phyloP scores from a whole-genome alignment of 1,284 basidiomycete species.

The Apiotrichum gracile region DNA sequence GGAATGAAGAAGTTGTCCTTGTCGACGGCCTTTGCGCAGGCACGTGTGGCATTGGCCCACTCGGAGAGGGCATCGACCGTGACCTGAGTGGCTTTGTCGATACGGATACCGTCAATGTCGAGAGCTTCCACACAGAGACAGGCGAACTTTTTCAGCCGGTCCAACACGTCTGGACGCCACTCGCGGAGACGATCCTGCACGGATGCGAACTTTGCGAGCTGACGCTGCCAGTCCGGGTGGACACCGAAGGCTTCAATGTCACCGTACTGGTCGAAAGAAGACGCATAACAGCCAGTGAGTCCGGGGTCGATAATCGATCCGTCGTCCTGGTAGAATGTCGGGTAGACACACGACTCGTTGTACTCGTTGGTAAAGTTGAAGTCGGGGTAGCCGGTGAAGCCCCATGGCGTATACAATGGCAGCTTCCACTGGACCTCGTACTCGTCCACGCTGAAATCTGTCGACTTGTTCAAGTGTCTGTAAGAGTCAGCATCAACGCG shows the following conservation, averaged over 20 bases:
- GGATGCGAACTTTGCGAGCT: slow-evolving; percentile 85
- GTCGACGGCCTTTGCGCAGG: slow-evolving; percentile 62
- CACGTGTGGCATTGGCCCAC: slow-evolving; percentile 67
- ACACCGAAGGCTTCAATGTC: slow-evolving; percentile 96
- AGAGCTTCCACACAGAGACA: slow-evolving; percentile 79
- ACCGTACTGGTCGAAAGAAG: slow-evolving; percentile 87
- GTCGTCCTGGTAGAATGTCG: slow-evolving; percentile 70
- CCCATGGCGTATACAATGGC: slow-evolving; percentile 73
- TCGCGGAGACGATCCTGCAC: slow-evolving; percentile 89
- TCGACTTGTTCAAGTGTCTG: slow-evolving; percentile 56
- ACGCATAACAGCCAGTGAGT: slow-evolving; percentile 63
- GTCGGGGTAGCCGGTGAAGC: slow-evolving; percentile 72
- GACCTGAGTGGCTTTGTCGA: slow-evolving; percentile 88
- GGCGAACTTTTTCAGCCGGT: slow-evolving; percentile 66
- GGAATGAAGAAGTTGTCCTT: slow-evolving; percentile 84
- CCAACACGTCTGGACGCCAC: slow-evolving; percentile 71
- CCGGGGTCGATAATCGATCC: slow-evolving; percentile 59
- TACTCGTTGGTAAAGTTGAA: slow-evolving; percentile 56
- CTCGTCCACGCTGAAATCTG: slow-evolving; percentile 70
- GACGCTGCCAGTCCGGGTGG: slow-evolving; percentile 70
- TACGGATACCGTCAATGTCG: slow-evolving; percentile 84
- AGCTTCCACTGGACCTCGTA: slow-evolving; percentile 70
- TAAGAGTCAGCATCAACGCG: background rate
- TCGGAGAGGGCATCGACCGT: slow-evolving; percentile 69
- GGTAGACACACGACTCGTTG: slow-evolving; percentile 67